Base-by-base conservation (phyloP, 2,329 filamentous ascomycete species). In the Amylocarpus encephaloides region DNA sequence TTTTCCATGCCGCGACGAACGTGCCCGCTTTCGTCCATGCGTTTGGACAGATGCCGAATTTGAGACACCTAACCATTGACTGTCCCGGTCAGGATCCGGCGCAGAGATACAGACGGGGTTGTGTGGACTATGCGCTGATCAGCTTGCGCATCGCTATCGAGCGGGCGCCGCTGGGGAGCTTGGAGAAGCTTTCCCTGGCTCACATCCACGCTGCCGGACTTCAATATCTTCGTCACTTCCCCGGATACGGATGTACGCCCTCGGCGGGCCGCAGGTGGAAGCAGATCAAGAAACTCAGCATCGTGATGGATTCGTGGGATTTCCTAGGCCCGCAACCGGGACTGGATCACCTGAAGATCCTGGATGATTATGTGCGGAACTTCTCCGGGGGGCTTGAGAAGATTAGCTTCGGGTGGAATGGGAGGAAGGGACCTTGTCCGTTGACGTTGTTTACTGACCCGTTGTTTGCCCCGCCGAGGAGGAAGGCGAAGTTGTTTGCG, bases 1-100 rank as follows among this genome's bases (percentile, higher is more conserved):
- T 95, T 2, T 95, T 95, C 70, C 90, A 95, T 64, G 87, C 89
- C 6, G 87, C 90, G 6, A 92, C 88, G 53, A 93, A 95, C 64
- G 85, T 94, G 6, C 80, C 86, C 5, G 86, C 87, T 35, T 95
- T 95, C 70, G 83, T 92, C 60, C 77, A 82, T 56, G 86, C 86
- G 43, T 74, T 95, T 64, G 78, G 77, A 33, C 73, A 82, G 55
- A 67, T 95, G 62, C 71, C 79, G 51, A 85, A 84, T 60, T 72
- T 95, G 61, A 74, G 79, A 41, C 86, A 92, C 65, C 73, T 95
- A 52, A 85, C 79, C 43, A 78, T 95, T 64, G 82, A 80, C 53
- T 93, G 88, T 59, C 86, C 87, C 5, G 85, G 82, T 34, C 85
- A 90, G 66, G 74, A 82, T 52, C 73, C 81, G 13, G 71, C 76